Evolutionary conservation across 331 rosid genomes (phyloP).

Genomic region (Telfairia occidentalis): DNA sequence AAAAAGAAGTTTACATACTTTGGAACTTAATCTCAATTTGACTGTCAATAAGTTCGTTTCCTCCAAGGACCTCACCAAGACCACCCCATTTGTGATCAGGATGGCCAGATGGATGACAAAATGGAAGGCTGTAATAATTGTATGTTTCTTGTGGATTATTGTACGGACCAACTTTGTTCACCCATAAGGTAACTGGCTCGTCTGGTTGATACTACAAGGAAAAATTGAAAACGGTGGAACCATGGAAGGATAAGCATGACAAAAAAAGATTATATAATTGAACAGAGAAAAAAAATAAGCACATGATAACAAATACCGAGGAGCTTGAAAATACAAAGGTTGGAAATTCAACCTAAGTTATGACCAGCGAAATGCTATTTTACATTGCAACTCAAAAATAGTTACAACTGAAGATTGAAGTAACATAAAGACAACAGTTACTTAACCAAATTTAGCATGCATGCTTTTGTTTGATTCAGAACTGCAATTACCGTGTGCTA

Average conservation of each 20-base stretch:
- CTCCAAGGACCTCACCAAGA: constrained; percentile 97
- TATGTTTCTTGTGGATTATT: constrained; percentile 98
- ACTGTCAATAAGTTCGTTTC: constrained; percentile 94
- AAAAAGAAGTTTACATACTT: constrained; percentile 35
- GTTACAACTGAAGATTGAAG: not conserved
- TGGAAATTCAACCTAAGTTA: not conserved
- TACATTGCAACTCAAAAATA: not conserved
- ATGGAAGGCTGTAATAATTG: constrained; percentile 90
- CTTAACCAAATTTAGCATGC: not conserved
- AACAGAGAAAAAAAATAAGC: not conserved
- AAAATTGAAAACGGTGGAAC: not conserved
- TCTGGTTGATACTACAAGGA: constrained; percentile 56
- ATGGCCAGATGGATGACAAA: constrained; percentile 53
- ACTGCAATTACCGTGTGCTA: not conserved
- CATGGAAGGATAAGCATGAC: not conserved
- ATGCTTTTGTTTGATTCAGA: not conserved
- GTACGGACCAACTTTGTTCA: constrained; percentile 95
- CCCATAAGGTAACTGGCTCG: constrained; percentile 77
- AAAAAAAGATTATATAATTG: not conserved
- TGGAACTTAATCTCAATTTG: constrained; percentile 60
- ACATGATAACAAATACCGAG: not conserved
- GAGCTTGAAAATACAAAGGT: not conserved
- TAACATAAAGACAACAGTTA: not conserved
- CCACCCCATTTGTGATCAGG: constrained; percentile 98
- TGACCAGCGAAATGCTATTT: not conserved